Base-by-base conservation (phyloP, 208 protist species). In the Crithidia brevicula region DNA sequence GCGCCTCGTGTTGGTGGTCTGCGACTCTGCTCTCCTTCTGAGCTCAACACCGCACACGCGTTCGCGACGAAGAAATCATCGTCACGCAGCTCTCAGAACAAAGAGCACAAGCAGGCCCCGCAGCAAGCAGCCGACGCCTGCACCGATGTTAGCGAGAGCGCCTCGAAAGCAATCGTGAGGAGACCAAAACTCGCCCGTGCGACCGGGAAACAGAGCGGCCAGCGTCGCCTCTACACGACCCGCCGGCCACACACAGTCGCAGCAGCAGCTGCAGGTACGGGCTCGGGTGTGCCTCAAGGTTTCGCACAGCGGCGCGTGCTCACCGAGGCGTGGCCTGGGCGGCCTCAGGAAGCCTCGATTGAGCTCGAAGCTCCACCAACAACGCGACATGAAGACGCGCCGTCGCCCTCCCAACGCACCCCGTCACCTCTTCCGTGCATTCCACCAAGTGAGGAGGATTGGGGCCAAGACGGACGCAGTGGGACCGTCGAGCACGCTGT, bases 151-250 rank as follows among this genome's bases (percentile, higher is more conserved):
- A 25, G 45, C 25, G 6, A 30, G 30, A 30, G 23, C 40, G 4
- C 7, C 27, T 36, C 57, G 10, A 40, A n/a, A 4, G 50, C n/a
- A 22, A n/a, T 42, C 0, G 43, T 52, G 43, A 34, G 28, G 22
- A 5, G 46, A 15, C 67, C 59, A n/a, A 65, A 54, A 46, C 46
- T 50, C 3, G 58, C 38, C 16, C 43, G 27, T n/a, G 50, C 40
- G 1, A 20, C 18, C 30, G n/a, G 27, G 1, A 65, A 30, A 13
- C 8, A 36, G 23, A 43, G 49, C 8, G 58, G 38, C 7, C 47
- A 38, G 28, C 67, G 36, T n/a, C 61, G 46, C 23, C 30, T 66
- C 33, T 60, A 73, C 58, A 66, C 50, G 4, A 66, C 67, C 8
- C 67, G 57, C 1, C 67, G 58, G 1, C 67, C 67, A 22, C 58